phyloP scores from a whole-genome alignment of 2,329 filamentous ascomycete species.

The Proliferodiscus dingleyae region DNA sequence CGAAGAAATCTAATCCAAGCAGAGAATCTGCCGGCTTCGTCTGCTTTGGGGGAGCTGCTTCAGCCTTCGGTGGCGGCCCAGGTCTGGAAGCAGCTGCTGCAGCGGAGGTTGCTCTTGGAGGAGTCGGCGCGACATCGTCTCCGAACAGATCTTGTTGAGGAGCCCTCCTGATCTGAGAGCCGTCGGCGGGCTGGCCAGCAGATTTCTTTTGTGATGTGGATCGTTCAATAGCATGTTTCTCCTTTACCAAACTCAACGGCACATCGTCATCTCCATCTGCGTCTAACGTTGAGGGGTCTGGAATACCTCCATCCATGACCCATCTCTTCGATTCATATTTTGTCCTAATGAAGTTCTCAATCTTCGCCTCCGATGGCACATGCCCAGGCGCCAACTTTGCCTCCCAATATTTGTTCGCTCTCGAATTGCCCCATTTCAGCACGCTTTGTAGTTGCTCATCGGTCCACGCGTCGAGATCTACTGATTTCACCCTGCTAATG shows the following conservation, averaged over 20 bases:
- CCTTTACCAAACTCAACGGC: constrained; percentile 56
- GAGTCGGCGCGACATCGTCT: constrained; percentile 61
- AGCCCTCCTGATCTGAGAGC: constrained; percentile 34
- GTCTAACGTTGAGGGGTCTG: constrained; percentile 84
- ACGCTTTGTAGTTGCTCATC: constrained; percentile 96
- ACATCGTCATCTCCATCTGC: constrained; percentile 82
- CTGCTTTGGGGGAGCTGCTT: constrained; percentile 60
- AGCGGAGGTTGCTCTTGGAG: constrained; percentile 67
- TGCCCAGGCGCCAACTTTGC: constrained; percentile 87
- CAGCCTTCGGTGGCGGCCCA: constrained; percentile 52
- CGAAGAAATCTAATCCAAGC: constrained; percentile 88
- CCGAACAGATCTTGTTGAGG: constrained; percentile 77
- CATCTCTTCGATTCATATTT: constrained; percentile 99
- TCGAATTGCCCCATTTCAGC: constrained; percentile 89
- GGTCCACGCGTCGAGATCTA: constrained; percentile 97
- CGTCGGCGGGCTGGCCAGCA: constrained; percentile 18
- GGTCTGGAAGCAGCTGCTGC: constrained; percentile 52
- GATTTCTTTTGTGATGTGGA: constrained; percentile 34
- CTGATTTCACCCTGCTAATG: constrained; percentile 96
- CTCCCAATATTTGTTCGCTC: constrained; percentile 99
- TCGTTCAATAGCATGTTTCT: constrained; percentile 59
- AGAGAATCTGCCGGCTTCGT: constrained; percentile 80
- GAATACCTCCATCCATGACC: constrained; percentile 97
- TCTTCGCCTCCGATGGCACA: constrained; percentile 92
- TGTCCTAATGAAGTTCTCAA: constrained; percentile 98